Evolutionary conservation across 139 green algal genomes (phyloP).

Genomic region (Micractinium sp.): DNA sequence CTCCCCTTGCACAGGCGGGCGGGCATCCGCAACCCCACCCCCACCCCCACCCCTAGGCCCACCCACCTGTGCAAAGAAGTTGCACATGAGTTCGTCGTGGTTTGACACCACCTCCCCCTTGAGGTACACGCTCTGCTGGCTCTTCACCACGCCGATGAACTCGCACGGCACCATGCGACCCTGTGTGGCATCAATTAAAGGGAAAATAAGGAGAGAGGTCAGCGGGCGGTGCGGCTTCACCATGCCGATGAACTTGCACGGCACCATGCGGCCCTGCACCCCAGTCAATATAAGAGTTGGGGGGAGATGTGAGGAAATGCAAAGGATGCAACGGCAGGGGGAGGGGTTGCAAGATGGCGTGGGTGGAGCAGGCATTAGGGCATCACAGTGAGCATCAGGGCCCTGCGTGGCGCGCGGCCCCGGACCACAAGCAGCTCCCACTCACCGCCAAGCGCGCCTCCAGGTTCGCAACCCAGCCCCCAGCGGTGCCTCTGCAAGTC

Average conservation of each 20-base stretch:
- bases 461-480: no score
- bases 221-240: no score
- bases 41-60: background rate
- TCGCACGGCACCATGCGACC: slow-evolving; percentile 95
- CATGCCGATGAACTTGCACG: slow-evolving; percentile 99
- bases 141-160: slow-evolving; percentile 98
- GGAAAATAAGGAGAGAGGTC: no score
- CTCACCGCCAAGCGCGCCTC: no score
- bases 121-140: slow-evolving; percentile 91
- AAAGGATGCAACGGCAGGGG: no score
- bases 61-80: slow-evolving; percentile 92
- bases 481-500: no score
- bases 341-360: no score
- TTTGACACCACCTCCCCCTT: slow-evolving; percentile 97
- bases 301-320: background rate
- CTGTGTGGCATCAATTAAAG: slow-evolving; percentile 27
- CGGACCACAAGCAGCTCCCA: no score
- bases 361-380: no score
- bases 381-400: no score
- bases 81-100: slow-evolving; percentile 99
- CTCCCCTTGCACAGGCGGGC: no score
- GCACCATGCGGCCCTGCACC: slow-evolving; percentile 84
- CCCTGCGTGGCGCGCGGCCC: no score
- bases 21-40: background rate
- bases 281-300: background rate